Evolutionary conservation across 1,284 basidiomycete species (phyloP).

Genomic region (Inonotus obliquus): DNA sequence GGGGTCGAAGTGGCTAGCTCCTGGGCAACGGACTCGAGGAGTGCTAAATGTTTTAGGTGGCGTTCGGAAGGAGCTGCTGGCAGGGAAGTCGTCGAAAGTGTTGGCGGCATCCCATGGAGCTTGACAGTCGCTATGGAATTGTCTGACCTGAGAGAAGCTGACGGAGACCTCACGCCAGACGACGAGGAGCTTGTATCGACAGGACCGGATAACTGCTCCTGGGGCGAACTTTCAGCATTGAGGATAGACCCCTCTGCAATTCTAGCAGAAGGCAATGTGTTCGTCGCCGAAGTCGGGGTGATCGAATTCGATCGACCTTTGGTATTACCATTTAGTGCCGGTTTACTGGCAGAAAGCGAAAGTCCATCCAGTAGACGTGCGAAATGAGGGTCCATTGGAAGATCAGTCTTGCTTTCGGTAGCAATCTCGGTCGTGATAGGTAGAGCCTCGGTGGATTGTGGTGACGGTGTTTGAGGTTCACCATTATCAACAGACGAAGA

Average conservation of each 20-base stretch:
- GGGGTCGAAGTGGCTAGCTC: slow-evolving; percentile 63
- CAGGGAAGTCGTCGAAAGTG: slow-evolving; percentile 63
- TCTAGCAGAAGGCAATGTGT: neutral
- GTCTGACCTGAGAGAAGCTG: neutral
- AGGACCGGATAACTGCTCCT: neutral
- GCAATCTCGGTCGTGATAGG: slow-evolving; percentile 29
- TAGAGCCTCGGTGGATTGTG: slow-evolving; percentile 40
- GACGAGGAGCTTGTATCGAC: neutral
- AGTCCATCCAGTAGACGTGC: slow-evolving; percentile 61
- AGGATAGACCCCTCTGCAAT: neutral
- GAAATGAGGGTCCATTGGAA: slow-evolving; percentile 56
- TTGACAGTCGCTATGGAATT: slow-evolving; percentile 3
- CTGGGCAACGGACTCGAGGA: slow-evolving; percentile 69
- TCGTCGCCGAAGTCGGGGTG: slow-evolving; percentile 10
- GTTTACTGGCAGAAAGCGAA: slow-evolving; percentile 48
- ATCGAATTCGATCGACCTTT: slow-evolving; percentile 8
- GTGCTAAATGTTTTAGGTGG: slow-evolving; percentile 62
- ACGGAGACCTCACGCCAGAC: neutral
- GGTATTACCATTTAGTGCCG: neutral
- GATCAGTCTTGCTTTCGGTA: slow-evolving; percentile 19
- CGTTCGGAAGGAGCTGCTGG: slow-evolving; percentile 48
- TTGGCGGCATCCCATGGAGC: slow-evolving; percentile 31
- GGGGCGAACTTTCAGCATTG: neutral
- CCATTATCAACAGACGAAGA: slow-evolving; percentile 60
- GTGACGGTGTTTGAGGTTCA: slow-evolving; percentile 60